Evolutionary conservation across 805 yeast species (phyloP).

Genomic region (Saturnispora hagleri): DNA sequence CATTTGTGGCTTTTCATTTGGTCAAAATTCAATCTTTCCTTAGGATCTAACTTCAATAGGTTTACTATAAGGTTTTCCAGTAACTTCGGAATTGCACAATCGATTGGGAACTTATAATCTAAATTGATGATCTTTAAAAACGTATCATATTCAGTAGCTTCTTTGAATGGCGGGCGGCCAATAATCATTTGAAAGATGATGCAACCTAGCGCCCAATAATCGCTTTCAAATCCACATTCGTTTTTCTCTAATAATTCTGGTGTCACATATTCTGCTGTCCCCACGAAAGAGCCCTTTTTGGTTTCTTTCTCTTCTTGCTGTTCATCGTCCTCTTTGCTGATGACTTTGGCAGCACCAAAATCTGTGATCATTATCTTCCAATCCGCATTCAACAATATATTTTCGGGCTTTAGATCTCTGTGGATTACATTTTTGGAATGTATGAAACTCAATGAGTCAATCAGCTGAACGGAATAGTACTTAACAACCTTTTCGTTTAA

Average conservation of each 20-base stretch:
- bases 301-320: constrained; percentile 6
- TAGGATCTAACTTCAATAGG: constrained; percentile 65
- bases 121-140: constrained; percentile 79
- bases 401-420: constrained; percentile 92
- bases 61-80: constrained; percentile 59
- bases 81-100: constrained; percentile 49
- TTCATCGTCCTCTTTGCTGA: constrained; percentile 17
- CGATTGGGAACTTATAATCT: constrained; percentile 57
- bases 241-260: constrained; percentile 80
- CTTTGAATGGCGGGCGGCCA: constrained; percentile 87
- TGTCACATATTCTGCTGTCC: constrained; percentile 94
- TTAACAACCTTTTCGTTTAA: constrained; percentile 64
- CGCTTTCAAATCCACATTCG: constrained; percentile 74
- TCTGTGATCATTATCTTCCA: constrained; percentile 90
- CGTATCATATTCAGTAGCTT: constrained; percentile 73
- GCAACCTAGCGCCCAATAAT: constrained; percentile 93
- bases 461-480: constrained; percentile 76
- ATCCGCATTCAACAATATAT: constrained; percentile 73
- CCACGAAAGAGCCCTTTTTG: constrained; percentile 71
- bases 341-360: constrained; percentile 92
- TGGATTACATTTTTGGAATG: constrained; percentile 87
- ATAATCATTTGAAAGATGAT: constrained; percentile 73
- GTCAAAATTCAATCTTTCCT: constrained; percentile 47
- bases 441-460: constrained; percentile 87
- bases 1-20: constrained; percentile 62